Base-by-base conservation (phyloP, 1,284 basidiomycete genomes). In the Boletus sp. region DNA sequence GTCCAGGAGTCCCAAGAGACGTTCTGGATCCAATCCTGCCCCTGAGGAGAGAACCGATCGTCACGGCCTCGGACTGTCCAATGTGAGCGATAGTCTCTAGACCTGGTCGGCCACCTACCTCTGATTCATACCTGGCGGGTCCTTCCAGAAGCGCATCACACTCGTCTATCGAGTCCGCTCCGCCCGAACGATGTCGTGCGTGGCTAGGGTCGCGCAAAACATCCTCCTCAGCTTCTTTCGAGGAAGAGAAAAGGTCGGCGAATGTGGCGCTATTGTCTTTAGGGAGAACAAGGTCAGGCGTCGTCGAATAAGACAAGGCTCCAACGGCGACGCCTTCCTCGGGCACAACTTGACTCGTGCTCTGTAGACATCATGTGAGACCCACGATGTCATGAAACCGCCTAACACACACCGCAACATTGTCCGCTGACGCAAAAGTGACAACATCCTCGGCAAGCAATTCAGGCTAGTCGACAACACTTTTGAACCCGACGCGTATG, bases 211-310 rank as follows among this genome's bases (percentile, higher is more conserved):
- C 19, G 7, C 26, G 8, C 3, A 4, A 6, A 23, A 4, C 14
- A 13, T 44, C 17, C 29, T 25, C 17, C 14, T 27, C 37, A 26
- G 39, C 5, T 3, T 27, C 14, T 14, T 7, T 20, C 0, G 36
- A 30, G 23, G 14, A 7, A 13, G 36, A 30, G 20, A 14, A 8
- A 13, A 13, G 38, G 22, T 41, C 33, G 26, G 9, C 8, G 1
- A 29, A 20, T 12, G 8, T 29, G 8, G 8, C 6, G 1, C 5
- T 16, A 25, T 42, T 41, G 8, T 48, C 41, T 16, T 60, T 50
- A 12, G 59, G 59, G 3, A 60, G 41, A 25, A 60, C 1, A 10
- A 58, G 61, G 16, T 62, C 42, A n/a, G 59, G 55, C 3, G 57
- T 55, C 5, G 41, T 40, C 13, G 14, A 2, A 22, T 20, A 14